Conservation (phyloP, 2,329 filamentous ascomycete genomes). For the Colletotrichum gloeosporioides region DNA sequence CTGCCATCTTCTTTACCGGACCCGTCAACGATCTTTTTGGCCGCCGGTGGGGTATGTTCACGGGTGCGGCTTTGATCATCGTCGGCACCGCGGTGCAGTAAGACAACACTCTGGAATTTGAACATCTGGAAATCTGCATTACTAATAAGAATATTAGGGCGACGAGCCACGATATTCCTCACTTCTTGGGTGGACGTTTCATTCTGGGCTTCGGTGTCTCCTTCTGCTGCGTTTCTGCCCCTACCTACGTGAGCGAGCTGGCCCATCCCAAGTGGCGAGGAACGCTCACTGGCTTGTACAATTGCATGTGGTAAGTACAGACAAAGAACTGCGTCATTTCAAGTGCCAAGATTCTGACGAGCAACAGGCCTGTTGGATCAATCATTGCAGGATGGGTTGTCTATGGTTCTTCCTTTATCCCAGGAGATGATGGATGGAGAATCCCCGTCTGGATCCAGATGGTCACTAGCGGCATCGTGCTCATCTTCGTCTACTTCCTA, state of each 20-base stretch:
- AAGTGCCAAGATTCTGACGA: not conserved
- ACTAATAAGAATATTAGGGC: conserved; percentile 28
- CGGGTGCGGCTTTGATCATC: conserved; percentile 43
- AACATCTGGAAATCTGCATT: too few relatives aligned
- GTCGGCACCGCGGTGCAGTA: conserved; percentile 42
- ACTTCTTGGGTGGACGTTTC: conserved; percentile 57
- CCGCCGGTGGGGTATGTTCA: conserved; percentile 46
- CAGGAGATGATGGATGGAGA: conserved; percentile 45
- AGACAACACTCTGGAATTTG: not conserved
- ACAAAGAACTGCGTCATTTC: not conserved
- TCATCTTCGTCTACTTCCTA: conserved; percentile 45
- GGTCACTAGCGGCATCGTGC: conserved; percentile 51
- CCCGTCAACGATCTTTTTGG: conserved; percentile 46
- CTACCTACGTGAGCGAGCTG: conserved; percentile 58
- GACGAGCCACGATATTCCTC: conserved; percentile 42
- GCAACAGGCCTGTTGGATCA: conserved; percentile 40
- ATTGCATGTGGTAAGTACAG: conserved; percentile 49
- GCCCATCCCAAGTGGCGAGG: conserved; percentile 59
- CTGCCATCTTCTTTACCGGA: conserved; percentile 32
- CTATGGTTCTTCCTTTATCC: conserved; percentile 52
- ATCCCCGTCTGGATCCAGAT: conserved; percentile 54
- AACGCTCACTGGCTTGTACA: conserved; percentile 57
- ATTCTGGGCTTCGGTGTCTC: conserved; percentile 57
- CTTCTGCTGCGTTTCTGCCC: conserved; percentile 53
- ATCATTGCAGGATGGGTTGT: conserved; percentile 61